Percentiles rank a stretch among this genome's conserved stretches.
phyloP scores from a whole-genome alignment of 1,139 yeast species.

The Pichia inconspicua region DNA sequence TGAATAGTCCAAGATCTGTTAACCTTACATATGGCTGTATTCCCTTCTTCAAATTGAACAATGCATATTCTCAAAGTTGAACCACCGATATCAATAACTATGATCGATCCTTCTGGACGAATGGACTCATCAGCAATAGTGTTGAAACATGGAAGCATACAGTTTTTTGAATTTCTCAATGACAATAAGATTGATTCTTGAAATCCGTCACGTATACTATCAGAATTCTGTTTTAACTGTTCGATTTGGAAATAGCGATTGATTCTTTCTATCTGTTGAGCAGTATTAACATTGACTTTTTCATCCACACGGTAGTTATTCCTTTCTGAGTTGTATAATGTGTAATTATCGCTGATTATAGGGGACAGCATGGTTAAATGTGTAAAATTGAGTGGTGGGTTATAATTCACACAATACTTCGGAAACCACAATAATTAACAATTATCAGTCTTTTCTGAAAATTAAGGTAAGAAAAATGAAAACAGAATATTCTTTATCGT shows the following conservation, averaged over 20 bases:
- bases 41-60: constrained; percentile 4
- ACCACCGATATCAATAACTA: constrained; percentile 13
- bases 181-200: constrained; percentile 5
- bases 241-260: constrained; percentile 5
- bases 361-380: not conserved
- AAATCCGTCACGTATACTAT: constrained; percentile 4
- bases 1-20: constrained; percentile 10
- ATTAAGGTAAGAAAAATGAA: too few species aligned
- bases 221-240: constrained; percentile 2
- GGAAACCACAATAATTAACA: too few species aligned
- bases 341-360: not conserved
- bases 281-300: not conserved
- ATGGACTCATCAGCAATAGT: not conserved
- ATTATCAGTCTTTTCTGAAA: too few species aligned
- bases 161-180: constrained; percentile 5
- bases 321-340: not conserved
- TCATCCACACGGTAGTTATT: not conserved
- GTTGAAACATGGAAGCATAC: constrained; percentile 11
- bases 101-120: not conserved
- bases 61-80: constrained; percentile 10
- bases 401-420: too few species aligned
- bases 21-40: constrained; percentile 3
- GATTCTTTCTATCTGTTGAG: not conserved
- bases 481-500: too few species aligned
- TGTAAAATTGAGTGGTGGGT: not conserved